Conservation (phyloP, 2,329 filamentous ascomycete species). For the Exophiala viscosa region DNA sequence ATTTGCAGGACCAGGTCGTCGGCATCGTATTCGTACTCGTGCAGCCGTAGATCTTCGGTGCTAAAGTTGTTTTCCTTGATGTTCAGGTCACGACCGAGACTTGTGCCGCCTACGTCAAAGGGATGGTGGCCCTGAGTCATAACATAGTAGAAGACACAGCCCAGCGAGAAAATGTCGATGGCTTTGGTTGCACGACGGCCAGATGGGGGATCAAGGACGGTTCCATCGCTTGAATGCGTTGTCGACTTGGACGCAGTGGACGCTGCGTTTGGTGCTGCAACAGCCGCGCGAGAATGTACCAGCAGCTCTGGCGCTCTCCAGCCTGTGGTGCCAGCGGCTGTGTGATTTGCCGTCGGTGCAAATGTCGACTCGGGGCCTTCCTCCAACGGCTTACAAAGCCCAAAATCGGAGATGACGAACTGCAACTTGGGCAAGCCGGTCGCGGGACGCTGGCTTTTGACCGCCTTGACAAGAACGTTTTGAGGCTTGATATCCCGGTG, state of each 20-base stretch:
- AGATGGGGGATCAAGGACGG: constrained; percentile 53
- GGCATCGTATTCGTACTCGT: constrained; percentile 81
- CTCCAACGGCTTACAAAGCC: constrained; percentile 85
- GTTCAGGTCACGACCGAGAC: constrained; percentile 86
- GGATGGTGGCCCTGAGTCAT: constrained; percentile 87
- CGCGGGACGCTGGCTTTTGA: constrained; percentile 25
- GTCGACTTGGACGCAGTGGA: constrained; percentile 38
- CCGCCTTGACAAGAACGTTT: constrained; percentile 78
- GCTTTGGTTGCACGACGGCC: constrained; percentile 85
- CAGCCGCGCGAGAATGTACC: constrained; percentile 50
- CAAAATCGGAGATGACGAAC: constrained; percentile 96
- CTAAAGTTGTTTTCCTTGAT: constrained; percentile 86
- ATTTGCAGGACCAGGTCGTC: constrained; percentile 82
- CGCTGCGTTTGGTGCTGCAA: constrained; percentile 46
- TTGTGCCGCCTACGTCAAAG: constrained; percentile 89
- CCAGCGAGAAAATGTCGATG: constrained; percentile 95
- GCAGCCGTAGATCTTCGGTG: constrained; percentile 67
- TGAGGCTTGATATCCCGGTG: constrained; percentile 97
- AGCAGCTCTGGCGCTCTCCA: constrained; percentile 96
- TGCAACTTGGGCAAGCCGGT: constrained; percentile 58
- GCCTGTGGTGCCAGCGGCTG: constrained; percentile 82
- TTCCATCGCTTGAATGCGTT: constrained; percentile 45
- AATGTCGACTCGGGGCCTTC: constrained; percentile 93
- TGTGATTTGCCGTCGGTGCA: constrained; percentile 76
- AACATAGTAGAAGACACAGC: constrained; percentile 99